Conservation (phyloP, 768 basidiomycete genomes). For the Mycena metata region DNA sequence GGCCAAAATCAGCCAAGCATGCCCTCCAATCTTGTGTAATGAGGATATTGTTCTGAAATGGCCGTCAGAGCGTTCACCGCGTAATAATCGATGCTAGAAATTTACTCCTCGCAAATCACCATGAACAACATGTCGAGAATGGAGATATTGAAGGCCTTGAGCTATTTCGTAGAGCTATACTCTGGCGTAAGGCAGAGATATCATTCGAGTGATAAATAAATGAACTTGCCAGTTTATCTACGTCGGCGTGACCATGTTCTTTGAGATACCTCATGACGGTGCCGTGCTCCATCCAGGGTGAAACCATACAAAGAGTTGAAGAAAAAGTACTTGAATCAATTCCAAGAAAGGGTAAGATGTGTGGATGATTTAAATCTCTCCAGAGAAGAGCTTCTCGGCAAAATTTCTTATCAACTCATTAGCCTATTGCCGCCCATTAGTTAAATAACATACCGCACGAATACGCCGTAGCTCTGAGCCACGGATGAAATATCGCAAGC, state of each 20-base stretch:
- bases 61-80: no score
- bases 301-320: conserved; percentile 43
- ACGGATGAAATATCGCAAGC: conserved; percentile 1
- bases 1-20: no score
- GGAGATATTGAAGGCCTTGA: conserved; percentile 41
- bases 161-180: conserved; percentile 39
- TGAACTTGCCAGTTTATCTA: conserved; percentile 36
- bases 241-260: conserved; percentile 35
- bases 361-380: conserved; percentile 45
- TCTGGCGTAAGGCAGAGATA: background rate
- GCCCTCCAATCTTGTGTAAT: no score
- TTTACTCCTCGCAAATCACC: conserved; percentile 30
- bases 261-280: conserved; percentile 41
- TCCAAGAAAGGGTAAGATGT: conserved; percentile 47
- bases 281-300: conserved; percentile 48
- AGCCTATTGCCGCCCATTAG: background rate
- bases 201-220: background rate
- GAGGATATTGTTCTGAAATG: no score
- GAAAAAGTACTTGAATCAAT: conserved; percentile 43
- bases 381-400: conserved; percentile 46
- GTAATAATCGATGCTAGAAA: no score
- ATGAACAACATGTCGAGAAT: conserved; percentile 38
- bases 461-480: conserved; percentile 9
- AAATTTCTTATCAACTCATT: conserved; percentile 38
- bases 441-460: background rate